Evolutionary conservation across 169 alveolate genomes (phyloP), one percentile per base, ranked within the genome.

Genomic region (Amoebophrya sp.): DNA sequence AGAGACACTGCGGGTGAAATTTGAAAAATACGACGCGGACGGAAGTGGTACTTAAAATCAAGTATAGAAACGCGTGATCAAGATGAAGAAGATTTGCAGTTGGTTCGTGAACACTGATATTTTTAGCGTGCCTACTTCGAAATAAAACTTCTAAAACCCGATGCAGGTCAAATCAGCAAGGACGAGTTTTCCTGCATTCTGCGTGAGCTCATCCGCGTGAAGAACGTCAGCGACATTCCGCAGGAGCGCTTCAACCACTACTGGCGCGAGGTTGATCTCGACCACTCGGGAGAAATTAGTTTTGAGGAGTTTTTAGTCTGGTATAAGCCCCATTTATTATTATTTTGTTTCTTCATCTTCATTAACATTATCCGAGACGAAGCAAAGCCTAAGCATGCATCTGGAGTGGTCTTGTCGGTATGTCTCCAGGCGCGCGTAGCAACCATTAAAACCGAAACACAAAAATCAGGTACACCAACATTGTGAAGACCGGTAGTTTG

Each of bases 221-320:
- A 66, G 35, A n/a, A 25, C 32, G 32, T 25, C 35, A n/a, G 83
- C 83, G 83, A 66, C 83, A 66, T 66, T 25, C 83, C 83, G 83
- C 83, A 66, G 35, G 83, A 66, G 83, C 83, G 83, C 1, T 66
- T 66, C 83, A 66, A 66, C 35, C 83, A 66, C 35, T 66, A 66
- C 83, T 66, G 83, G 83, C 83, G 83, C 83, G 83, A 66, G 32
- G 83, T 66, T 25, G 83, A 66, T 66, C 29, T n/a, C 83, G 83
- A 66, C 35, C 83, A 66, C 38, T 66, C 83, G 10, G 83, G 83
- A 7, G 83, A 66, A 66, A 66, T 66, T 25, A 25, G 39, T 1
- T 66, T 66, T 25, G 83, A 66, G 83, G 83, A 66, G 32, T 66
- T 66, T 25, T 25, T 66, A 2, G 18, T 66, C 29, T 66, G 83